Evolutionary conservation across 345 rosid genomes (phyloP).

Genomic region (Passiflora organensis): DNA sequence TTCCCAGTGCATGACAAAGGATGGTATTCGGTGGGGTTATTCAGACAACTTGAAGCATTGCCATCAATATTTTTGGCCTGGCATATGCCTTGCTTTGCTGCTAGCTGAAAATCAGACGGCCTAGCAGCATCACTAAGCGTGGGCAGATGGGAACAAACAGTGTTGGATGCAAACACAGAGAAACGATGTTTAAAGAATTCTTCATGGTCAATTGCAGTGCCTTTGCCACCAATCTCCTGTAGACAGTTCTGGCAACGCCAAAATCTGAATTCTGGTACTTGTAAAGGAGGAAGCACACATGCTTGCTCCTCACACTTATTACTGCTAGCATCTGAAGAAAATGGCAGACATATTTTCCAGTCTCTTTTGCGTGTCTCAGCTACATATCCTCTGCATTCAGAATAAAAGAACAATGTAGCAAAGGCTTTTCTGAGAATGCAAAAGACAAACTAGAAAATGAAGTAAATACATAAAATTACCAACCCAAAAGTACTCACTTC

Average conservation of each 20-base stretch:
- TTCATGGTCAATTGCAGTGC: slow-evolving; percentile 7
- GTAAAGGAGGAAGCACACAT: slow-evolving; percentile 43
- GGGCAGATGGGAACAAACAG: slow-evolving; percentile 15
- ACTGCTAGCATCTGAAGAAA: slow-evolving; percentile 33
- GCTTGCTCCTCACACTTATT: slow-evolving; percentile 25
- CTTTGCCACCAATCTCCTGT: slow-evolving; percentile 25
- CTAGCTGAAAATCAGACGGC: slow-evolving; percentile 26
- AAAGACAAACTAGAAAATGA: not conserved
- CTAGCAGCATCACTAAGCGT: slow-evolving; percentile 14
- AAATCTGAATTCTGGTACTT: slow-evolving; percentile 48
- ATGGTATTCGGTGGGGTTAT: slow-evolving; percentile 15
- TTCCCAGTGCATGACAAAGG: slow-evolving; percentile 22
- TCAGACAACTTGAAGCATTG: slow-evolving; percentile 19
- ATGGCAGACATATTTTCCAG: slow-evolving; percentile 54
- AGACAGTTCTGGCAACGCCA: slow-evolving; percentile 49
- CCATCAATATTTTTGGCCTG: slow-evolving; percentile 24
- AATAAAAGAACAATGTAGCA: too few relatives aligned
- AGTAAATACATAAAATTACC: too few relatives aligned
- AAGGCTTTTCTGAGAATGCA: not conserved
- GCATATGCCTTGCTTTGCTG: slow-evolving; percentile 16
- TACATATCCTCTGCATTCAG: slow-evolving; percentile 57
- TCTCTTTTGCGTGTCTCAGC: slow-evolving; percentile 46
- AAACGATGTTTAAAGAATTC: slow-evolving; percentile 1
- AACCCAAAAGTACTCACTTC: too few relatives aligned
- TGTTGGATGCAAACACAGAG: slow-evolving; percentile 2